These are phyloP conservation scores for Albizia julibrissin DNA, from an alignment of 306 rosid species.

Conservation along the genomic window DNA sequence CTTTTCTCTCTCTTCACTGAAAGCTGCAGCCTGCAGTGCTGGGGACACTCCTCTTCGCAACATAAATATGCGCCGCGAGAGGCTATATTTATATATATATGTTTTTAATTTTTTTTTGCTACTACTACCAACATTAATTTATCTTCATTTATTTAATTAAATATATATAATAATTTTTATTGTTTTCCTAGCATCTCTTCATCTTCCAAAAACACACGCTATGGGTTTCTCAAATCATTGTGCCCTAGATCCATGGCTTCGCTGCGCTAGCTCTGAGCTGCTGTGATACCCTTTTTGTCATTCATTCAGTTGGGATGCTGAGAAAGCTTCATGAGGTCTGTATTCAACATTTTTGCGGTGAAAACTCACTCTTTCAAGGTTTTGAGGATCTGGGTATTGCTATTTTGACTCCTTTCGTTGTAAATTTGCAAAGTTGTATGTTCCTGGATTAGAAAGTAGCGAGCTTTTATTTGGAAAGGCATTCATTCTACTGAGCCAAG, in stretches of 20 bases:
- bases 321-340: constrained; percentile 19
- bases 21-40: constrained; percentile 49
- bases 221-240: constrained; percentile 40
- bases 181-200: constrained; percentile 32
- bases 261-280: constrained; percentile 46
- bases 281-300: constrained; percentile 27
- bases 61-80: constrained; percentile 55
- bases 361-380: constrained; percentile 32
- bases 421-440: constrained; percentile 21
- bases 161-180: constrained; percentile 16
- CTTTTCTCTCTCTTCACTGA: constrained; percentile 39
- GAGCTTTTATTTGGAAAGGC: constrained; percentile 27
- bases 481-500: constrained; percentile 24
- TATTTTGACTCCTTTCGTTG: constrained; percentile 27
- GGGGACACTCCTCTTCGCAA: constrained; percentile 47
- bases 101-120: background rate
- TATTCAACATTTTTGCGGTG: constrained; percentile 33
- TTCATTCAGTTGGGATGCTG: constrained; percentile 21
- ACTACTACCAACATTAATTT: background rate
- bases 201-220: constrained; percentile 46
- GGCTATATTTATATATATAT: constrained; percentile 26
- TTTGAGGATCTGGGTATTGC: constrained; percentile 37
- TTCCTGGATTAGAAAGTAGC: constrained; percentile 23
- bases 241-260: constrained; percentile 86
- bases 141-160: constrained; percentile 3